Evolutionary conservation across 2,329 filamentous ascomycete species (phyloP).

Genomic region (Thielaviopsis cerberus): DNA sequence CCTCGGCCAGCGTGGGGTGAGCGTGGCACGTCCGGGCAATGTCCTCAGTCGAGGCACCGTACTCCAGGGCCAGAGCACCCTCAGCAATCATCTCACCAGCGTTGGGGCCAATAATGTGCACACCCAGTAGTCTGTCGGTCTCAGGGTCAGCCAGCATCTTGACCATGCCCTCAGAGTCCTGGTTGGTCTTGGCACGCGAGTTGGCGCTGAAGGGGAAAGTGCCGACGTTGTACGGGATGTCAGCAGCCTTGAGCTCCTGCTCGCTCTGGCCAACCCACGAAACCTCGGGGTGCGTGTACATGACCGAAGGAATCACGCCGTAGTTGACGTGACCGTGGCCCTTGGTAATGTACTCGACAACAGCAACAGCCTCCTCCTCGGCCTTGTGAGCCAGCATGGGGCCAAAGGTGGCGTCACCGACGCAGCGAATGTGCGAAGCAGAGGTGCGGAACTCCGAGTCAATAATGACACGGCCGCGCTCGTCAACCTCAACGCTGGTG

Average conservation of each 20-base stretch:
- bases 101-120: constrained; percentile 90
- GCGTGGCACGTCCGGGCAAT: constrained; percentile 90
- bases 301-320: constrained; percentile 88
- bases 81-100: constrained; percentile 99
- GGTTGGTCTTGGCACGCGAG: constrained; percentile 95
- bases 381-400: constrained; percentile 99
- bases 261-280: constrained; percentile 98
- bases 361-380: constrained; percentile 91
- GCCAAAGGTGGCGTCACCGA: constrained; percentile 91
- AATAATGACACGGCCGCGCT: constrained; percentile 85
- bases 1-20: constrained; percentile 87
- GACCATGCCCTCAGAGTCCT: constrained; percentile 86
- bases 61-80: constrained; percentile 85
- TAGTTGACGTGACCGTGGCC: constrained; percentile 98
- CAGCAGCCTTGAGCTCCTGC: constrained; percentile 78
- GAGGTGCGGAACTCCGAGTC: constrained; percentile 99
- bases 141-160: constrained; percentile 94
- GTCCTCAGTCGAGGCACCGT: constrained; percentile 88
- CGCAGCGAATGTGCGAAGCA: constrained; percentile 86
- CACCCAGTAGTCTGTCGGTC: constrained; percentile 85
- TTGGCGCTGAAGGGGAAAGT: constrained; percentile 96
- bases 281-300: constrained; percentile 98
- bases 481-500: constrained; percentile 77
- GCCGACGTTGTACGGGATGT: constrained; percentile 81
- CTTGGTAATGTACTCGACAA: constrained; percentile 93